phyloP scores from a whole-genome alignment of 176 grass and related monocot species.

The Oryza meyeriana region DNA sequence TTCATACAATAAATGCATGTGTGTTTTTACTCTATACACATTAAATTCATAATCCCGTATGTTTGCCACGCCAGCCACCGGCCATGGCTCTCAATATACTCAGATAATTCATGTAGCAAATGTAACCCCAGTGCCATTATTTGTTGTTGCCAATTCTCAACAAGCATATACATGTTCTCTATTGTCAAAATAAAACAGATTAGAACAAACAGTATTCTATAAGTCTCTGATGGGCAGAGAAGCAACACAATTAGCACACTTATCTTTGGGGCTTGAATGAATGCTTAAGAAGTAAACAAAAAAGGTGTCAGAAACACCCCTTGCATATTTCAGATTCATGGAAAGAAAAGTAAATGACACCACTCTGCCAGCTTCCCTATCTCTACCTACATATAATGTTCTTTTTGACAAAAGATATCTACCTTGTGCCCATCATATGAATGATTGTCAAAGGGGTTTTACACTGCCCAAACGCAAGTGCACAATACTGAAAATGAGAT shows the following conservation, averaged over 20 bases:
- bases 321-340: background rate
- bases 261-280: background rate
- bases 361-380: background rate
- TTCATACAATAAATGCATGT: background rate
- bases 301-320: background rate
- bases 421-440: background rate
- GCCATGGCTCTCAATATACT: background rate
- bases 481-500: background rate
- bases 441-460: background rate
- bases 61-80: background rate
- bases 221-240: background rate
- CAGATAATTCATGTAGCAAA: background rate
- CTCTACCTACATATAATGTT: slow-evolving; percentile 7
- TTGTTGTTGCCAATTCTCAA: background rate
- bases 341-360: background rate
- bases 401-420: background rate
- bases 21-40: background rate
- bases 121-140: background rate
- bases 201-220: slow-evolving; percentile 1
- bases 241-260: background rate
- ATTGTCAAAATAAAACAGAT: background rate
- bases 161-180: background rate
- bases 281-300: background rate
- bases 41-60: background rate
- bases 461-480: background rate